These are phyloP conservation scores for Aspergillus pseudoviridinutans DNA, from an alignment of 2,329 filamentous ascomycete genomes.

Conservation along the genomic window DNA sequence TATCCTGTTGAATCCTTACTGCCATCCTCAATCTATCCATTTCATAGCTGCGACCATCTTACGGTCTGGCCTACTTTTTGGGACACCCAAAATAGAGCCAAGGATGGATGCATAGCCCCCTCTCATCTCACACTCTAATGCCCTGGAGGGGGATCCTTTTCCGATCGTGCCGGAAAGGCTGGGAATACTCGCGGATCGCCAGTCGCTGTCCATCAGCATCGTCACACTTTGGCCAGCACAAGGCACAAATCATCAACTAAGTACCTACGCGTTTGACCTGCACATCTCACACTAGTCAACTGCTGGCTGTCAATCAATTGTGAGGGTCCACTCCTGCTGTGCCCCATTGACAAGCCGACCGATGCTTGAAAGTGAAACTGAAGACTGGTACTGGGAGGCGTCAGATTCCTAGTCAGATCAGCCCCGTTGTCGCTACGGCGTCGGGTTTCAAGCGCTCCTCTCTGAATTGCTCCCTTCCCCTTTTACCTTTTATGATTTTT, in stretches of 20 bases:
- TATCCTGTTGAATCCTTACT: not conserved
- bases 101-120: not conserved
- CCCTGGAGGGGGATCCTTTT: not conserved
- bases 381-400: not conserved
- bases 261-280: not conserved
- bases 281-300: not conserved
- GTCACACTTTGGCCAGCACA: not conserved
- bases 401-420: too few relatives aligned
- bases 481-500: not conserved
- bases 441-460: not conserved
- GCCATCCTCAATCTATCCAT: not conserved
- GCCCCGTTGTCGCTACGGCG: not conserved
- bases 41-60: not conserved
- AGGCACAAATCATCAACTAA: not conserved
- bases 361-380: not conserved
- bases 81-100: not conserved
- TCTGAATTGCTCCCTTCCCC: not conserved
- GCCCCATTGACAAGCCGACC: too few relatives aligned
- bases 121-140: not conserved
- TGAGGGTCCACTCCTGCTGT: not conserved
- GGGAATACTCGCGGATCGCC: not conserved
- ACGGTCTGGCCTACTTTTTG: not conserved
- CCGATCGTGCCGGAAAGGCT: not conserved
- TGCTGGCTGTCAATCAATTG: not conserved
- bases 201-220: not conserved